Percentiles rank a stretch among this genome's conserved stretches.
Evolutionary conservation across 2,329 filamentous ascomycete genomes (phyloP).

Genomic region (Alternaria viburni): DNA sequence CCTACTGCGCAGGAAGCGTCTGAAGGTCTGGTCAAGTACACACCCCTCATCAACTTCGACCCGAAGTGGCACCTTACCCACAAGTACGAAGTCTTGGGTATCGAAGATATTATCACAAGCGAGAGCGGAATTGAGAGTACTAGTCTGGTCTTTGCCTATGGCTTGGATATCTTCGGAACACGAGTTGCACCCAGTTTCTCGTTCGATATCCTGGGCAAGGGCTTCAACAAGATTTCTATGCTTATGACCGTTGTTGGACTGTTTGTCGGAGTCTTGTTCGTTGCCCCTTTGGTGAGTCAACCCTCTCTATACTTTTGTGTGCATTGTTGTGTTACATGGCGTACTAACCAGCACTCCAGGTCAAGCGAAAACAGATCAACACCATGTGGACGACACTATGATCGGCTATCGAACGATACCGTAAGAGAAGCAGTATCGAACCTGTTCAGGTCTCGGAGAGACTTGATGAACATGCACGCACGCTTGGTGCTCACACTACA

Average conservation of each 20-base stretch:
- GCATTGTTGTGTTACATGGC: conserved; percentile 5
- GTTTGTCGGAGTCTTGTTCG: conserved; percentile 73
- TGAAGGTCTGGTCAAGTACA: conserved; percentile 81
- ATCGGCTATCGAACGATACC: conserved; percentile 12
- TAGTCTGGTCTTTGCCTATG: conserved; percentile 85
- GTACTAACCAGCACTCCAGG: conserved; percentile 40
- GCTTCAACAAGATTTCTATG: conserved; percentile 89
- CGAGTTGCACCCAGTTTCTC: conserved; percentile 83
- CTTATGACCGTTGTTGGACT: conserved; percentile 83
- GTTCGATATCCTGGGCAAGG: conserved; percentile 92
- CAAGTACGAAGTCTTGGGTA: conserved; percentile 78
- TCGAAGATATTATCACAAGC: conserved; percentile 73
- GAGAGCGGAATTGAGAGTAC: conserved; percentile 91
- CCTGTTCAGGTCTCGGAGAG: background rate
- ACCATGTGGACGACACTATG: conserved; percentile 61
- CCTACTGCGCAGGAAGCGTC: conserved; percentile 78
- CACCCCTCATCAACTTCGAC: conserved; percentile 80
- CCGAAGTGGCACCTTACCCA: conserved; percentile 82
- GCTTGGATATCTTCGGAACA: conserved; percentile 86
- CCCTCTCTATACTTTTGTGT: background rate
- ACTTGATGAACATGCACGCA: background rate
- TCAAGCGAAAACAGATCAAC: conserved; percentile 71
- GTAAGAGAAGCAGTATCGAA: background rate
- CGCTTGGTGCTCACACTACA: background rate
- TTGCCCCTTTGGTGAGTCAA: conserved; percentile 78